Evolutionary conservation across 2,329 filamentous ascomycete species (phyloP), one percentile per base, ranked within the genome.

Genomic region (Clonostachys rosea): DNA sequence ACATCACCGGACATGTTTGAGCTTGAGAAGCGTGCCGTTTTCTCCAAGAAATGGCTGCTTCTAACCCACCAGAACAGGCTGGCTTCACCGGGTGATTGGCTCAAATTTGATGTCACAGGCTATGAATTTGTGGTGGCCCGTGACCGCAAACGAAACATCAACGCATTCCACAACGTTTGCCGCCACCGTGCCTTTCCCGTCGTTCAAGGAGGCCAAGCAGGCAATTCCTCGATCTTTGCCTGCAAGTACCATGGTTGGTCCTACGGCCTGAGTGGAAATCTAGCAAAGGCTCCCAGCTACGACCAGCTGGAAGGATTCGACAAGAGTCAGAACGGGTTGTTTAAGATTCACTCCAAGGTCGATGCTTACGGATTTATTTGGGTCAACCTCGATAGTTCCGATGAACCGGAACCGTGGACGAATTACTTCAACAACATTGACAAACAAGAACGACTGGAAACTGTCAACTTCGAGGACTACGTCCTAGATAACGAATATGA

Each of bases 201-300:
- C 9, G 76, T 81, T 9, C 70, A 67, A 5, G 69, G 72, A 40
- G 68, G 75, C 4, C 62, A 69, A 10, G 24, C 24, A 24, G 81
- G 81, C 4, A 69, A 69, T 40, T 71, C 71, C 43, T 70, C 64
- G 52, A 72, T 83, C 35, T 70, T 84, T 36, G 68, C 74, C 0
- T 84, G 81, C 67, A 75, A 75, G 49, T 84, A 84, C 54, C 80
- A 84, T 55, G 79, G 79, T 40, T 84, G 81, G 80, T 79, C 76
- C 3, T 84, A 83, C 50, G 75, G 78, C 41, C 65, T 79, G 3
- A 70, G 67, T 30, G 81, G 80, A 13, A 74, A 76, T 43, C 66
- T 84, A 4, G 74, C 79, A 24, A 84, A 83, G 58, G 80, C 81
- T 2, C 80, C 80, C 0, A 71, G 75, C 3, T 84, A 81, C 54